Evolutionary conservation across 1,284 basidiomycete genomes (phyloP), one percentile per base, ranked within the genome.

Genomic region (Cutaneotrichosporon dermatis): DNA sequence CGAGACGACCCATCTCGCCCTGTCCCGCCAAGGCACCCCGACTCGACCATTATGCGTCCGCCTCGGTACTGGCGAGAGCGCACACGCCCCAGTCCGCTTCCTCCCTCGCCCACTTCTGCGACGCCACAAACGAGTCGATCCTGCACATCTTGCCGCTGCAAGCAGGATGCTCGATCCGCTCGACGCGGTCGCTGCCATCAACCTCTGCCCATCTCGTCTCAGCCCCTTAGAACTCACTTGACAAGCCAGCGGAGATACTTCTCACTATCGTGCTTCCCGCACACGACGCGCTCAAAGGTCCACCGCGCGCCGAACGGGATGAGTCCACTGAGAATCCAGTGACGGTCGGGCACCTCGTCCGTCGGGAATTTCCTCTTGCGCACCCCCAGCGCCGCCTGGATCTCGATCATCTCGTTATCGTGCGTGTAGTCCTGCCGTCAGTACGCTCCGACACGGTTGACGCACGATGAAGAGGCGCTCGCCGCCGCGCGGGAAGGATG

Each of bases 371-470:
- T 41, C 16, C 60, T 34, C 33, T 67, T 74, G 74, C 89, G 86
- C 13, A 92, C 79, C 11, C 89, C 88, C 54, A 92, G 73, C 0
- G 89, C 87, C n/a, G 85, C 75, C 58, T 85, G 86, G 60, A 91
- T 86, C 44, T 88, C 84, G 42, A 88, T 79, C 83, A 92, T 88
- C 68, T 88, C 80, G 73, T 89, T 86, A 71, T 92, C 89, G 72
- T 91, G 88, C 25, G 88, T 86, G 73, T 91, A 90, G 74, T 92
- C 89, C 76, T 74, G 56, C 11, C 12, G 43, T 53, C 33, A 51
- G 15, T 15, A 33, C 7, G 33, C 6, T 8, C 25, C 25, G 25
- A 25, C 37, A 5, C 9, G 7, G 4, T 10, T 5, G 10, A 69
- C 75, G 55, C 36, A 76, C 75, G 33, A 75, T 66, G 56, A 76